Evolutionary conservation across 2,329 filamentous ascomycete genomes (phyloP), one percentile per base, ranked within the genome.

Genomic region (Epichloe amarillans): DNA sequence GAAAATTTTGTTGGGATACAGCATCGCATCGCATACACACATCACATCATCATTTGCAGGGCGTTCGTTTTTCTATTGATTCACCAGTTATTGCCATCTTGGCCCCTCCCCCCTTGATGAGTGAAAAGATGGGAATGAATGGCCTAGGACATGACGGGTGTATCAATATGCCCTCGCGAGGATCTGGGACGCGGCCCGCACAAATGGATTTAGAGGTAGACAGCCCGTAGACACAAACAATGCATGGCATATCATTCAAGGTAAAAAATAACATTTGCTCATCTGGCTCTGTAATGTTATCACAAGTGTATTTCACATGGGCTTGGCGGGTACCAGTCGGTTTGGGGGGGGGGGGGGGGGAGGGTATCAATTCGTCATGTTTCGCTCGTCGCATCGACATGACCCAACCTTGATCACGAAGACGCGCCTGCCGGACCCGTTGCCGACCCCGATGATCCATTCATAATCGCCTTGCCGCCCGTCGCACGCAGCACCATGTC

Each of bases 401-500:
- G 3, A 30, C 26, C 19, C 26, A 17, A 26, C 7, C 4, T 8
- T 36, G 12, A 35, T 35, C 12, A 44, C 15, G 26, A 33, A 14
- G 21, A 19, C 11, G 15, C 14, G 14, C 8, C n/a, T 15, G 23
- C 6, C 15, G 11, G 4, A 30, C 26, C 12, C n/a, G 10, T 5
- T 33, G 11, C 37, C 47, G 15, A 8, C 10, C 36, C 33, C 21
- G 14, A 15, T 10, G 5, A 30, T 30, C 42, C 47, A 30, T 50
- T 44, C 40, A 17, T 26, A 11, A 53, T 38, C 5, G 47, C 43
- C 12, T 53, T 52, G 11, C 67, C 67, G 2, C 69, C 69, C 0
- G 75, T 78, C 3, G 67, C 70, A 54, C 67, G 69, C 6, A 81
- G 56, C 8, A 82, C 74, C 38, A 64, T 61, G 10, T 67, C 68